Percentiles rank a stretch among this genome's conserved stretches.
These are phyloP conservation scores for Phytophthora pini DNA, from an alignment of 352 stramenopile genomes.

Conservation along the genomic window DNA sequence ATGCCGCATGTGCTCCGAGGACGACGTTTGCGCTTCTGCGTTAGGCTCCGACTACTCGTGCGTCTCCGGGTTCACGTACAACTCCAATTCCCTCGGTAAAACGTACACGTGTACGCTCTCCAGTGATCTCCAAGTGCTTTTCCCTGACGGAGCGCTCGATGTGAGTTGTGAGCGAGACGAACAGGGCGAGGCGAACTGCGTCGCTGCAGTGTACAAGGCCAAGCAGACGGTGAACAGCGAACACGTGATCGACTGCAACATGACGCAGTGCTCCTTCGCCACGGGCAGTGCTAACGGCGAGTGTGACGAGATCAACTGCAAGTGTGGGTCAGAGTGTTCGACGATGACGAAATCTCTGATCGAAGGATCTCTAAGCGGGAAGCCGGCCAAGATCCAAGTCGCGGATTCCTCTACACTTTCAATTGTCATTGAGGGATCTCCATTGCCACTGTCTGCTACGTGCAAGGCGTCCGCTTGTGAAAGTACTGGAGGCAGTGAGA, in stretches of 20 bases:
- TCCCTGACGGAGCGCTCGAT: slow-evolving; percentile 66
- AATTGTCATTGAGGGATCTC: slow-evolving; percentile 30
- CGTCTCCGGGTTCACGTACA: slow-evolving; percentile 55
- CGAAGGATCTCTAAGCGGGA: slow-evolving; percentile 67
- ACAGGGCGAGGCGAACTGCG: slow-evolving; percentile 47
- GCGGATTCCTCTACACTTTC: slow-evolving; percentile 33
- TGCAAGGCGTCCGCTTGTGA: slow-evolving; percentile 74
- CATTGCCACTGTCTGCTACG: slow-evolving; percentile 68
- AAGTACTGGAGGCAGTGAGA: slow-evolving; percentile 12
- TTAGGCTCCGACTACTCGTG: slow-evolving; percentile 51
- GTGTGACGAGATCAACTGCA: slow-evolving; percentile 63
- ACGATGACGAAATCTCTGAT: slow-evolving; percentile 63
- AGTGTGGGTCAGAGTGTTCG: slow-evolving; percentile 61
- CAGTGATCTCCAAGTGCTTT: slow-evolving; percentile 56
- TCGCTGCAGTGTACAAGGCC: slow-evolving; percentile 68
- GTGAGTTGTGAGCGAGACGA: slow-evolving; percentile 58
- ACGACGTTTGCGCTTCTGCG: slow-evolving; percentile 30
- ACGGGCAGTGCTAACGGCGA: slow-evolving; percentile 45
- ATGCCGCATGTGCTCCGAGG: slow-evolving; percentile 58
- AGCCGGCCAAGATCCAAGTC: slow-evolving; percentile 58
- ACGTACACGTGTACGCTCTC: slow-evolving; percentile 73
- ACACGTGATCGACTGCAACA: slow-evolving; percentile 72
- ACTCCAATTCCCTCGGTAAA: slow-evolving; percentile 46
- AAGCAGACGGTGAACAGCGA: slow-evolving; percentile 47
- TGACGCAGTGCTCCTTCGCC: slow-evolving; percentile 58